A percentile compares a stretch with the other conserved stretches of the same genome.
Evolutionary conservation across 176 grass and related monocot species (phyloP).

Genomic region (Eragrostis nindensis): DNA sequence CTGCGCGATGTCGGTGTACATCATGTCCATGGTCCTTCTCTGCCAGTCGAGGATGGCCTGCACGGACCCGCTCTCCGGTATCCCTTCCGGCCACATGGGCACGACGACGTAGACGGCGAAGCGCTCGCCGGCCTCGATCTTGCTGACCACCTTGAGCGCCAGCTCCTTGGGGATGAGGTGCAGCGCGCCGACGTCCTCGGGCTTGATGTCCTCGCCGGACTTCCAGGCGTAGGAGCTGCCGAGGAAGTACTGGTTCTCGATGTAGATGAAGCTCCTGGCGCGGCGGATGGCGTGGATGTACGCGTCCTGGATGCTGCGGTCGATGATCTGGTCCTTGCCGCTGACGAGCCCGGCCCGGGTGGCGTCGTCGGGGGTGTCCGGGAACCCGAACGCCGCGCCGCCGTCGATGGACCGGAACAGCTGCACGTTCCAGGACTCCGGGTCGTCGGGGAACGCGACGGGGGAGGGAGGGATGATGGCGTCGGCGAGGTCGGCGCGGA

Average conservation of each 20-base stretch:
- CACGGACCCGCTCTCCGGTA: slow-evolving; percentile 84
- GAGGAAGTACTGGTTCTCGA: slow-evolving; percentile 89
- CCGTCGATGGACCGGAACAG: slow-evolving; percentile 88
- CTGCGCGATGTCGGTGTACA: slow-evolving; percentile 84
- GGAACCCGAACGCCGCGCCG: slow-evolving; percentile 80
- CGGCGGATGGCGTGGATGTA: slow-evolving; percentile 76
- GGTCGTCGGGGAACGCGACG: slow-evolving; percentile 50
- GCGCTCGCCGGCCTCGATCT: slow-evolving; percentile 81
- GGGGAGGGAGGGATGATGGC: slow-evolving; percentile 60
- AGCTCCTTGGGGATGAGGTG: slow-evolving; percentile 94
- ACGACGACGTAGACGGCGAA: slow-evolving; percentile 81
- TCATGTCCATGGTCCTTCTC: slow-evolving; percentile 87
- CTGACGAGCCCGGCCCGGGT: slow-evolving; percentile 67
- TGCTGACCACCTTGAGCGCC: slow-evolving; percentile 80
- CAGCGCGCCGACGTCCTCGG: slow-evolving; percentile 76
- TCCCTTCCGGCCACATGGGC: slow-evolving; percentile 97
- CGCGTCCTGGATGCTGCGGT: slow-evolving; percentile 77
- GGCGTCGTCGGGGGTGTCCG: slow-evolving; percentile 65
- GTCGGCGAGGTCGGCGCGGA: slow-evolving; percentile 49
- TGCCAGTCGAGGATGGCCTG: slow-evolving; percentile 98
- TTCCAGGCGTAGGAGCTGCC: slow-evolving; percentile 81
- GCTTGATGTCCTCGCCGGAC: slow-evolving; percentile 48
- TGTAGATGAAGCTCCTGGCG: slow-evolving; percentile 75
- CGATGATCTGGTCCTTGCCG: slow-evolving; percentile 60
- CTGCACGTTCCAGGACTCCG: slow-evolving; percentile 77